These are phyloP conservation scores for Cladosporium sp. DNA, from an alignment of 2,329 filamentous ascomycete species.

Conservation along the genomic window DNA sequence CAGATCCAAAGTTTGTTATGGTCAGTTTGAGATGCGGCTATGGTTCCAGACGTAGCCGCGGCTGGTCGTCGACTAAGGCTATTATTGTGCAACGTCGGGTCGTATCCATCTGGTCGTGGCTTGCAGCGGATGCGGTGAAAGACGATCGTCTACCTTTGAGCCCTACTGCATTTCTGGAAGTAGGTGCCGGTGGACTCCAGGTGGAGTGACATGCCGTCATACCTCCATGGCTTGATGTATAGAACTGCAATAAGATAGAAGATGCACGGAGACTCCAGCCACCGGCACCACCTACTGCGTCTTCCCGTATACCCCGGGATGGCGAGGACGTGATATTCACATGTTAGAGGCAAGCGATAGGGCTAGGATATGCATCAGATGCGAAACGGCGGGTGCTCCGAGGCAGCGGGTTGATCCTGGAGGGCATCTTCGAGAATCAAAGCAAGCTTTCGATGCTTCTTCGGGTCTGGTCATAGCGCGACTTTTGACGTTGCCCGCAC, in stretches of 20 bases:
- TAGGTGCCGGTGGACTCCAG: neutral
- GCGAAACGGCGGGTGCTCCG: slow-evolving; percentile 4
- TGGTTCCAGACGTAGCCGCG: neutral
- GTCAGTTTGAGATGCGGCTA: too few relatives aligned
- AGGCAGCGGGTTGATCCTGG: neutral
- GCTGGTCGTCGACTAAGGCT: neutral
- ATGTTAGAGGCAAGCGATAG: neutral
- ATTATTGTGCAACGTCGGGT: neutral
- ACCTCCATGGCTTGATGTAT: neutral
- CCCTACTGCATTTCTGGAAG: too few relatives aligned
- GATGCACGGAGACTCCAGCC: too few relatives aligned
- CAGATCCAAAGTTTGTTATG: too few relatives aligned
- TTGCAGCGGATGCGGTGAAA: neutral
- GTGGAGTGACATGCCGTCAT: neutral
- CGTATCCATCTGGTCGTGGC: neutral
- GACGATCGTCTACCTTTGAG: neutral
- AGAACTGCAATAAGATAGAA: neutral
- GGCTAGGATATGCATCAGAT: too few relatives aligned
- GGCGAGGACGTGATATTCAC: neutral
- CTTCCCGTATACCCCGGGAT: too few relatives aligned
- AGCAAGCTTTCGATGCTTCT: neutral
- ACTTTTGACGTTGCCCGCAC: neutral
- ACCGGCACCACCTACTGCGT: too few relatives aligned
- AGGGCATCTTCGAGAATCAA: neutral
- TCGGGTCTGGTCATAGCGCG: neutral